Base-by-base conservation (phyloP, 2,329 filamentous ascomycete genomes). In the Pseudopithomyces chartarum region DNA sequence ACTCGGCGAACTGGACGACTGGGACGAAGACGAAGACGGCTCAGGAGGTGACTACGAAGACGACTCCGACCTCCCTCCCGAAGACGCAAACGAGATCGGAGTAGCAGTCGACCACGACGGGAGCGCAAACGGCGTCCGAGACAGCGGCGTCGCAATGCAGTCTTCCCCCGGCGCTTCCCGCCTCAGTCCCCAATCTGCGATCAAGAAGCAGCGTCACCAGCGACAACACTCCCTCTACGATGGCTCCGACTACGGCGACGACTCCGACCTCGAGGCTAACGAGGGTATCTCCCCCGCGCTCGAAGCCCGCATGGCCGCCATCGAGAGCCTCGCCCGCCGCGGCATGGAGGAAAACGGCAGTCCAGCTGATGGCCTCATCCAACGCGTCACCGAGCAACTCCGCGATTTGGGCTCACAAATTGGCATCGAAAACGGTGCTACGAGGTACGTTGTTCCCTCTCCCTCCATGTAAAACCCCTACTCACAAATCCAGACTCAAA, bases 341-440 rank as follows among this genome's bases (percentile, higher is more conserved):
- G 88, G 71, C 79, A 85, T 85, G 8, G 88, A 90, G 68, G 86
- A 81, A 67, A 89, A 86, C 45, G 88, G 88, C 3, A 85, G 86
- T 0, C 79, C 85, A 3, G 79, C 81, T 33, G 89, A 91, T 70
- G 84, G 84, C 45, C 86, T 92, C 3, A 86, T 92, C 58, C 81
- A 82, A 68, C 82, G 89, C 61, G 84, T 92, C 8, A 88, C 88
- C 12, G 87, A 90, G 11, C 82, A 83, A n/a, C 78, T 92, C 62
- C 84, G 85, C 58, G 88, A 91, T 67, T 78, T 92, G n/a, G 87
- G 88, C 8, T 89, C 87, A 20, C 90, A 92, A 71, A 86, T 87
- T 17, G 85, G 84, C 34, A 85, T 92, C 23, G 90, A 92, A 75
- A 87, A 87, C 39, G 88, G 87, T 64, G 85, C 89, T 42, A 89